Evolutionary conservation across 106 monocot species (phyloP), one percentile per base, ranked within the genome.

Genomic region (Hemerocallis citrina): DNA sequence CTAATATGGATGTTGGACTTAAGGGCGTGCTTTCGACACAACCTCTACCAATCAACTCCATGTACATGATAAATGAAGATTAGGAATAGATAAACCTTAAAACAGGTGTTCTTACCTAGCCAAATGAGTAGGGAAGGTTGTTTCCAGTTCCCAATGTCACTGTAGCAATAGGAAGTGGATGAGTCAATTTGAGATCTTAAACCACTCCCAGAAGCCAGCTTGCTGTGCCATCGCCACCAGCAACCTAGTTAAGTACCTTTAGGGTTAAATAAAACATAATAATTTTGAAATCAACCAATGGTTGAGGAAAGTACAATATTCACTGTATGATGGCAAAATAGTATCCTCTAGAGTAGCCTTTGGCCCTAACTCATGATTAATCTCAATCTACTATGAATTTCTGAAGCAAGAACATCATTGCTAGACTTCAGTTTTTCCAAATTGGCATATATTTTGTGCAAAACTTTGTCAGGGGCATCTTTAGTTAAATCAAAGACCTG

Each of bases 61-160:
- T n/a, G n/a, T n/a, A n/a, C n/a, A n/a, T n/a, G n/a, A n/a, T n/a
- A n/a, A n/a, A n/a, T n/a, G n/a, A n/a, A n/a, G n/a, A n/a, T n/a
- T n/a, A n/a, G n/a, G n/a, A n/a, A n/a, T n/a, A n/a, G n/a, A n/a
- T n/a, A n/a, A n/a, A n/a, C n/a, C n/a, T n/a, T n/a, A n/a, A n/a
- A n/a, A n/a, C n/a, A n/a, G n/a, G n/a, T n/a, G n/a, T n/a, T n/a
- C 83, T 6, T 84, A 98, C 96, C 96, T 91, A 98, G 55, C 96
- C 96, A 80, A 98, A 91, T 51, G 96, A 81, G 80, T 79, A 98
- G 0, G 84, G 96, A 73, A 98, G 84, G 63, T 98, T 98, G 68
- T 98, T 98, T 59, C 96, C 96, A 8, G 96, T 98, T 72, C 96
- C 96, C 48, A 98, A 61, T 70, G 96, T 90, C 4, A 88, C 79